Evolutionary conservation across 2,329 filamentous ascomycete genomes (phyloP).

Genomic region (Pseudogymnoascus sp.): DNA sequence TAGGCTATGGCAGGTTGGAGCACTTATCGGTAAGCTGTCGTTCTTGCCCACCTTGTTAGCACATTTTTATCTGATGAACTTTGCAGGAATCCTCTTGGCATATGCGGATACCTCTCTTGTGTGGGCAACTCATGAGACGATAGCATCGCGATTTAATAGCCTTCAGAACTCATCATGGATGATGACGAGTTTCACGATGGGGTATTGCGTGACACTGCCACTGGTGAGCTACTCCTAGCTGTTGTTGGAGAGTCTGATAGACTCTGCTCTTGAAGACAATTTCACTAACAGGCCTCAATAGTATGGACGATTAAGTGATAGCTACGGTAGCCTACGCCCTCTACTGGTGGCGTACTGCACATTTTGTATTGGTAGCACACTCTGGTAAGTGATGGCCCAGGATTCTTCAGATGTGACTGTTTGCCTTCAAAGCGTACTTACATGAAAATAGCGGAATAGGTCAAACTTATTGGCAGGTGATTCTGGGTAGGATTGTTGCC

Average conservation of each 20-base stretch:
- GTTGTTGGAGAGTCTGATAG: background rate
- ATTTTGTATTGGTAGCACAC: slow-evolving; percentile 3
- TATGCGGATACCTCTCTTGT: slow-evolving; percentile 18
- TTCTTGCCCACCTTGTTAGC: background rate
- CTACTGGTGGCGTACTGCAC: slow-evolving; percentile 1
- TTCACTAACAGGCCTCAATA: background rate
- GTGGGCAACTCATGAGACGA: slow-evolving; percentile 19
- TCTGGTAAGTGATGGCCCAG: background rate
- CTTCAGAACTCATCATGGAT: slow-evolving; percentile 19
- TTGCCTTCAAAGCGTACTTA: background rate
- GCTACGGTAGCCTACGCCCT: background rate
- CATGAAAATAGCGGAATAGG: background rate
- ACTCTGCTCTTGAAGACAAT: background rate
- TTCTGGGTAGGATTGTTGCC: slow-evolving; percentile 3
- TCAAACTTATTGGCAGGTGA: slow-evolving; percentile 2
- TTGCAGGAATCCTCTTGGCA: slow-evolving; percentile 16
- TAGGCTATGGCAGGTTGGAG: background rate
- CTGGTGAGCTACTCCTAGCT: slow-evolving; percentile 11
- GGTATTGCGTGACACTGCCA: slow-evolving; percentile 18
- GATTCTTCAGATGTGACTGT: background rate
- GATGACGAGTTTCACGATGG: slow-evolving; percentile 19
- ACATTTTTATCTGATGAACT: slow-evolving; percentile 12
- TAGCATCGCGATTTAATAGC: slow-evolving; percentile 16
- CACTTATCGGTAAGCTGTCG: background rate
- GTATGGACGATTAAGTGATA: slow-evolving; percentile 11